A percentile compares a stretch with the other conserved stretches of the same genome.
phyloP scores from a whole-genome alignment of 495 filamentous ascomycete genomes.

The Hypomontagnella monticulosa region DNA sequence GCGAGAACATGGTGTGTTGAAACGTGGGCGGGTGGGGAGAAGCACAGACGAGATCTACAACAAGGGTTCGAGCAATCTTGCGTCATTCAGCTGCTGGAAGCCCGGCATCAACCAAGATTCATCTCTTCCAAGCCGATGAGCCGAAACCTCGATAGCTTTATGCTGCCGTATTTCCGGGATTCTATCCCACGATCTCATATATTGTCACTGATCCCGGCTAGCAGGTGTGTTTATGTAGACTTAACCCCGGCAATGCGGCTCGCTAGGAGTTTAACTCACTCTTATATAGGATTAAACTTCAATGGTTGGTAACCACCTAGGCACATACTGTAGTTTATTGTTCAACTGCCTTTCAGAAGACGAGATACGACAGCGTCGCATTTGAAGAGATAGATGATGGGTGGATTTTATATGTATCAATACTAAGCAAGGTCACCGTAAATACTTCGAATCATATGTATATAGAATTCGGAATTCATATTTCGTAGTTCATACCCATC shows the following conservation, averaged over 20 bases:
- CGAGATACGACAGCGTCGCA: too few relatives aligned
- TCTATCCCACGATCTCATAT: slow-evolving; percentile 8
- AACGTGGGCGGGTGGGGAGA: slow-evolving; percentile 26
- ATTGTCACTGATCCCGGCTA: slow-evolving; percentile 4
- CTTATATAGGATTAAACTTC: too few relatives aligned
- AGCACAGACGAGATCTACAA: slow-evolving; percentile 35
- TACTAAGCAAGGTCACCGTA: background rate
- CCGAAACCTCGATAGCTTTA: background rate
- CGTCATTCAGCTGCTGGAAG: slow-evolving; percentile 26
- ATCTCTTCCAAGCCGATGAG: slow-evolving; percentile 3
- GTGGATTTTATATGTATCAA: background rate
- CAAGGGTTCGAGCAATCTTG: slow-evolving; percentile 25
- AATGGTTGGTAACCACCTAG: too few relatives aligned
- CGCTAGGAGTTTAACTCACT: background rate
- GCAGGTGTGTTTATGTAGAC: background rate
- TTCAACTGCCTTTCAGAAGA: too few relatives aligned
- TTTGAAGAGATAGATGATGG: too few relatives aligned
- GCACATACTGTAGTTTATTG: too few relatives aligned
- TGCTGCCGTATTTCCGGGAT: background rate
- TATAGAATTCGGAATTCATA: too few relatives aligned
- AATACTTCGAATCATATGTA: background rate
- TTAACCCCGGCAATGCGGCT: background rate
- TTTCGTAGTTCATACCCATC: slow-evolving; percentile 18
- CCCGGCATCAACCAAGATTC: slow-evolving; percentile 24
- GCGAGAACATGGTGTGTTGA: slow-evolving; percentile 16